Evolutionary conservation across 2,329 filamentous ascomycete genomes (phyloP).

Genomic region (Colletotrichum sp.): DNA sequence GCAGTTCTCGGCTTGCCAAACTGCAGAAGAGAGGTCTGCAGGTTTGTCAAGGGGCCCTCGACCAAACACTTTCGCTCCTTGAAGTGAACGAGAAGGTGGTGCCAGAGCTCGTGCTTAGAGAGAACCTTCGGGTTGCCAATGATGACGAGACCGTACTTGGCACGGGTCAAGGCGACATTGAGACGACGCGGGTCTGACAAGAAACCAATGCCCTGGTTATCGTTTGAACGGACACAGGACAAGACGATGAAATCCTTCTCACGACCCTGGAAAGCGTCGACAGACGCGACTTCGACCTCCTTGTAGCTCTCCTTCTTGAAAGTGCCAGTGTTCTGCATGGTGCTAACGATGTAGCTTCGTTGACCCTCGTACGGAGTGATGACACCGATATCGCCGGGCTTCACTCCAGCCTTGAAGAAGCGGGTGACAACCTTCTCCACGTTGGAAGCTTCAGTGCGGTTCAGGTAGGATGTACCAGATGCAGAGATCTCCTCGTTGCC

Average conservation of each 20-base stretch:
- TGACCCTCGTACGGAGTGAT: constrained; percentile 99
- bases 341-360: constrained; percentile 96
- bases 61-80: constrained; percentile 97
- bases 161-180: constrained; percentile 95
- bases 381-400: constrained; percentile 91
- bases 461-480: constrained; percentile 96
- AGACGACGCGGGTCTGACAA: constrained; percentile 95
- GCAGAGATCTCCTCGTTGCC: constrained; percentile 98
- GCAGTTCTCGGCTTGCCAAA: constrained; percentile 93
- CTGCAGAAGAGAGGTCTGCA: constrained; percentile 94
- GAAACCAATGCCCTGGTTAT: constrained; percentile 99
- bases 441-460: constrained; percentile 94
- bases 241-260: constrained; percentile 99
- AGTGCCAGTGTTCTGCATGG: constrained; percentile 97
- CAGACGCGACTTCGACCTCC: constrained; percentile 96
- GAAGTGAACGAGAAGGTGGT: constrained; percentile 93
- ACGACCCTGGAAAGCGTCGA: constrained; percentile 97
- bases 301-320: constrained; percentile 99
- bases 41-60: constrained; percentile 90
- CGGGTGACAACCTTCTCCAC: constrained; percentile 98
- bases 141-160: constrained; percentile 95
- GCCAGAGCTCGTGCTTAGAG: constrained; percentile 97
- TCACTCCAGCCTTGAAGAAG: constrained; percentile 99
- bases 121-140: constrained; percentile 97
- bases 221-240: constrained; percentile 97